Evolutionary conservation across 2,329 filamentous ascomycete species (phyloP).

Genomic region (Colletotrichum eremochloae): DNA sequence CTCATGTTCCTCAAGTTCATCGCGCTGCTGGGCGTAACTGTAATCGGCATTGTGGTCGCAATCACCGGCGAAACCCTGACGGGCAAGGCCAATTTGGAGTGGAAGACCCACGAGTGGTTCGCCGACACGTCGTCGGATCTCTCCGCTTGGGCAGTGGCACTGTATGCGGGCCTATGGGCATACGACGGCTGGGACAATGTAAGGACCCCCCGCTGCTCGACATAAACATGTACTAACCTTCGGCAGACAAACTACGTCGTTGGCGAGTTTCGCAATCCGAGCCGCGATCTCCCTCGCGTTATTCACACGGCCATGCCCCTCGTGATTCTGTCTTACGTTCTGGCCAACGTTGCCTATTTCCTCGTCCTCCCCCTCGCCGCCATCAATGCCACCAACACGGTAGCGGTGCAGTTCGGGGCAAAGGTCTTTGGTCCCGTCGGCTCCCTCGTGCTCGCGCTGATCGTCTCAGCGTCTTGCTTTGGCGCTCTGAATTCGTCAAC

Average conservation of each 20-base stretch:
- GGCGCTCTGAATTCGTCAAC: constrained; percentile 94
- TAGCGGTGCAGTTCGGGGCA: constrained; percentile 93
- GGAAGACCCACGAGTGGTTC: constrained; percentile 92
- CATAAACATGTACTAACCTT: constrained; percentile 33
- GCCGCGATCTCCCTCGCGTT: constrained; percentile 89
- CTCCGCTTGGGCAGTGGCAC: constrained; percentile 90
- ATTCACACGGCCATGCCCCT: constrained; percentile 97
- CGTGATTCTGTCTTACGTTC: constrained; percentile 89
- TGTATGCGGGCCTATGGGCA: constrained; percentile 97
- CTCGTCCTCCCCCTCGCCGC: constrained; percentile 85
- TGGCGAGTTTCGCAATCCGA: constrained; percentile 94
- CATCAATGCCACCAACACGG: constrained; percentile 91
- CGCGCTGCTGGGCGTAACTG: constrained; percentile 86
- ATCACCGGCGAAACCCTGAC: constrained; percentile 84
- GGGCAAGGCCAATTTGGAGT: constrained; percentile 82
- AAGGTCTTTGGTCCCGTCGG: constrained; percentile 91
- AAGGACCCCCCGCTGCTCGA: constrained; percentile 54
- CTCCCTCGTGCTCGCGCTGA: constrained; percentile 85
- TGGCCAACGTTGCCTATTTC: constrained; percentile 95
- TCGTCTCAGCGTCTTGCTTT: constrained; percentile 93
- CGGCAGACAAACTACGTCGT: constrained; percentile 94
- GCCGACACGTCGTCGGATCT: constrained; percentile 83
- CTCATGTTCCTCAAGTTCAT: constrained; percentile 99
- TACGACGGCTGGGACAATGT: constrained; percentile 99
- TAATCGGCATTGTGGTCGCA: constrained; percentile 91